A percentile compares a stretch with the other conserved stretches of the same genome.
Evolutionary conservation across 345 rosid species (phyloP).

Genomic region (Aquilaria sinensis): DNA sequence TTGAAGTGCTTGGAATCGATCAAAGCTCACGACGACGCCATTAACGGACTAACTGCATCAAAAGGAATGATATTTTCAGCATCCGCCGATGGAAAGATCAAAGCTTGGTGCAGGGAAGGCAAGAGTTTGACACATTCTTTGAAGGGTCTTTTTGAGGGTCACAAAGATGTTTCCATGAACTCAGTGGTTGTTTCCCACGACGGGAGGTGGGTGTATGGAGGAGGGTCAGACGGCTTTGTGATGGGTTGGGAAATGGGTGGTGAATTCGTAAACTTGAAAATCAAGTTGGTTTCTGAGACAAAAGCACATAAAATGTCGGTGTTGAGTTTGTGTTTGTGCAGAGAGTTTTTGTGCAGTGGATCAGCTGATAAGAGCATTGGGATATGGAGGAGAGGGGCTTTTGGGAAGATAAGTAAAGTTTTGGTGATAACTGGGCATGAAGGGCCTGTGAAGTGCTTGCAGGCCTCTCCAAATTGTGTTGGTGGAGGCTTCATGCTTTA

Average conservation of each 20-base stretch:
- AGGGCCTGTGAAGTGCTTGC: constrained; percentile 92
- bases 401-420: constrained; percentile 39
- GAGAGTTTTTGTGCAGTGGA: constrained; percentile 68
- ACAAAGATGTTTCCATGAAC: constrained; percentile 67
- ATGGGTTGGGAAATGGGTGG: constrained; percentile 70
- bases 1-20: constrained; percentile 87
- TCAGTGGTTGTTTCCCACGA: constrained; percentile 65
- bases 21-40: constrained; percentile 83
- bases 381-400: constrained; percentile 63
- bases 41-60: constrained; percentile 54
- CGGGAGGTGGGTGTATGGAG: constrained; percentile 69
- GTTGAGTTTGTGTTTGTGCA: constrained; percentile 56
- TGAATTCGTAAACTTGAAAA: constrained; percentile 41
- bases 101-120: constrained; percentile 70
- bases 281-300: constrained; percentile 40
- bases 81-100: constrained; percentile 82
- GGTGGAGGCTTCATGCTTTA: constrained; percentile 81
- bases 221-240: constrained; percentile 85
- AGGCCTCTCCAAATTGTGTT: constrained; percentile 46
- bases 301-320: constrained; percentile 76
- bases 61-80: constrained; percentile 81
- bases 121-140: constrained; percentile 52
- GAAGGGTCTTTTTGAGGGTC: constrained; percentile 71
- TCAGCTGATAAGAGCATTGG: constrained; percentile 90
- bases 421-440: constrained; percentile 68